Conservation (phyloP, 2,329 filamentous ascomycete genomes). For the Fusarium sp. region DNA sequence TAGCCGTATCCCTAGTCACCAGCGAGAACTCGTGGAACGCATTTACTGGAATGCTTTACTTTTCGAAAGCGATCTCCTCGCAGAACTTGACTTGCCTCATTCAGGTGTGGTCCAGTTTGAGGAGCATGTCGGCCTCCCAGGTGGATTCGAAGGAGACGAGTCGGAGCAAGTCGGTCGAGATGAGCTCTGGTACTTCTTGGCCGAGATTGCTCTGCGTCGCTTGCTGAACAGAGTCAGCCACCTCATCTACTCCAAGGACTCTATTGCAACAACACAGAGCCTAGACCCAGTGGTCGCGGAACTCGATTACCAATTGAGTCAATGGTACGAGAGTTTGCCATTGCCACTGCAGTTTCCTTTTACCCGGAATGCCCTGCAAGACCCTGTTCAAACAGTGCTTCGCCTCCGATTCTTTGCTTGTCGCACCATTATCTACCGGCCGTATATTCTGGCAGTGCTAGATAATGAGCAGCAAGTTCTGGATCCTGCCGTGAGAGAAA, state of each 20-base stretch:
- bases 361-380: constrained; percentile 71
- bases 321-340: constrained; percentile 86
- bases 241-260: constrained; percentile 81
- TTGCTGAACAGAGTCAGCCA: constrained; percentile 83
- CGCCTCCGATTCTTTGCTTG: constrained; percentile 85
- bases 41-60: constrained; percentile 88
- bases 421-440: constrained; percentile 86
- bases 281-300: constrained; percentile 83
- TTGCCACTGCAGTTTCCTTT: constrained; percentile 81
- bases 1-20: constrained; percentile 74
- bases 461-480: constrained; percentile 79
- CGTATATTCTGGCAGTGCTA: constrained; percentile 82
- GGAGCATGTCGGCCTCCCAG: constrained; percentile 80
- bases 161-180: constrained; percentile 74
- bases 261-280: constrained; percentile 75
- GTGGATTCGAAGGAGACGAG: constrained; percentile 80
- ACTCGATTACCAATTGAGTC: constrained; percentile 82
- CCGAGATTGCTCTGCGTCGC: constrained; percentile 81
- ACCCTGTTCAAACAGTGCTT: constrained; percentile 82
- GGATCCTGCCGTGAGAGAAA: constrained; percentile 79
- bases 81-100: constrained; percentile 83
- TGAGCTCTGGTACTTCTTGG: constrained; percentile 87
- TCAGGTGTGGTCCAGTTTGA: constrained; percentile 86
- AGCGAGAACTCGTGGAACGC: constrained; percentile 78
- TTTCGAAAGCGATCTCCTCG: constrained; percentile 82